These are phyloP conservation scores for Niveomyces coronatus DNA, from an alignment of 2,329 filamentous ascomycete species.

Conservation along the genomic window DNA sequence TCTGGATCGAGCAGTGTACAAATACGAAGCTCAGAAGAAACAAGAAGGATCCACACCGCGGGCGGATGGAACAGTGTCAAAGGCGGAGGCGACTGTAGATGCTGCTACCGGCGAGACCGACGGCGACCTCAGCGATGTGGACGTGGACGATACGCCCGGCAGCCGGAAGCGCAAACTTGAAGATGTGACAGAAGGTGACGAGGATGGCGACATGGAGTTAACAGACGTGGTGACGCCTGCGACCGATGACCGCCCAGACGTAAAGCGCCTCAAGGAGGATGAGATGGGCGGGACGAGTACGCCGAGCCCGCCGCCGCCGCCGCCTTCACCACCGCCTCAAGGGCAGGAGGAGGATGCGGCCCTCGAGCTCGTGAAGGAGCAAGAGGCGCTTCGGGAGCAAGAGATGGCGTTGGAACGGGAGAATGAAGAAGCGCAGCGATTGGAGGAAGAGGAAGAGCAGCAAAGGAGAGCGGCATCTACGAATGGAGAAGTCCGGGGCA, in stretches of 20 bases:
- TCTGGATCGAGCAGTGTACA: slow-evolving; percentile 74
- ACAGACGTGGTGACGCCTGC: slow-evolving; percentile 35
- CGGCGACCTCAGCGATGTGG: slow-evolving; percentile 31
- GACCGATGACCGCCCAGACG: slow-evolving; percentile 43
- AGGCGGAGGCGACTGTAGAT: slow-evolving; percentile 22
- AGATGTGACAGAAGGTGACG: slow-evolving; percentile 27
- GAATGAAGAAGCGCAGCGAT: slow-evolving; percentile 43
- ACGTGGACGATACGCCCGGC: slow-evolving; percentile 33
- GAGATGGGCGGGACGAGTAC: slow-evolving; percentile 25
- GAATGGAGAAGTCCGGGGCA: slow-evolving; percentile 7
- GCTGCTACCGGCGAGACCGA: slow-evolving; percentile 19
- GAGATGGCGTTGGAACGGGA: slow-evolving; percentile 40
- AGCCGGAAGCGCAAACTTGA: slow-evolving; percentile 57
- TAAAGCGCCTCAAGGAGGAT: slow-evolving; percentile 42
- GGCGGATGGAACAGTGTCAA: slow-evolving; percentile 43
- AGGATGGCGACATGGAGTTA: slow-evolving; percentile 23
- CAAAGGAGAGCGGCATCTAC: slow-evolving; percentile 2
- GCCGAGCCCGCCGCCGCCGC: slow-evolving; percentile 34
- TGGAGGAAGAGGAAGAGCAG: slow-evolving; percentile 35
- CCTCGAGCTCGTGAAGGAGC: slow-evolving; percentile 28
- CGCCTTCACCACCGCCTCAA: slow-evolving; percentile 36
- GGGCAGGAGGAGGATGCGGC: slow-evolving; percentile 23
- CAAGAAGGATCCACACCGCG: slow-evolving; percentile 52
- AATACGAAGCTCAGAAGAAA: slow-evolving; percentile 59
- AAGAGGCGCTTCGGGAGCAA: slow-evolving; percentile 36